These are phyloP conservation scores for Cymbopogon flexuosus DNA, from an alignment of 202 grass and related monocot species.

Conservation along the genomic window DNA sequence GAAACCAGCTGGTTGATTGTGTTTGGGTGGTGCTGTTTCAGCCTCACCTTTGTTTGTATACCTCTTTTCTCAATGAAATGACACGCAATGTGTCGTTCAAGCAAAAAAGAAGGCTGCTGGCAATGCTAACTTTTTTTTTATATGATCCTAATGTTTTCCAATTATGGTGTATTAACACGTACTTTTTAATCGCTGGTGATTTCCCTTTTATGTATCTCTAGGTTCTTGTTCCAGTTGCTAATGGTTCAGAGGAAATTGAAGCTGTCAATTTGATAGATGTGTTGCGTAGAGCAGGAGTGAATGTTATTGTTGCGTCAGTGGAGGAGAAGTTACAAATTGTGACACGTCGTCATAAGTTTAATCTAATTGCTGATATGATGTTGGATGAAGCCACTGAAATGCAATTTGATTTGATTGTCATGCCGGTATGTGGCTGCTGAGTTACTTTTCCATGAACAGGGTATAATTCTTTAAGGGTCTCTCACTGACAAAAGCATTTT, in stretches of 20 bases:
- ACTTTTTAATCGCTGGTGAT: background rate
- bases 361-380: conserved; percentile 58
- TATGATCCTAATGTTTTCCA: conserved; percentile 5
- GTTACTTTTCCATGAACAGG: background rate
- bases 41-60: background rate
- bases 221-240: conserved; percentile 71
- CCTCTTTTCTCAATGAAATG: background rate
- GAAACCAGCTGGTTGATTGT: background rate
- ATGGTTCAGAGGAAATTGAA: conserved; percentile 69
- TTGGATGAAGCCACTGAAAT: conserved; percentile 54
- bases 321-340: conserved; percentile 58
- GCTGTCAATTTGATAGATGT: conserved; percentile 55
- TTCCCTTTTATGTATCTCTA: conserved; percentile 4
- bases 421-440: conserved; percentile 47
- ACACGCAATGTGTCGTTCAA: background rate
- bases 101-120: background rate
- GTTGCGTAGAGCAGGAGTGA: conserved; percentile 50
- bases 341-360: conserved; percentile 65
- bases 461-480: conserved; percentile 9
- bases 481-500: background rate
- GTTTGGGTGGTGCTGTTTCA: background rate
- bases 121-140: background rate
- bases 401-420: conserved; percentile 64
- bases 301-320: conserved; percentile 59
- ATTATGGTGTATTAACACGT: conserved; percentile 13